Percentiles rank a stretch among this genome's conserved stretches.
phyloP scores from a whole-genome alignment of 805 yeast species.

The Sugiyamaella smithiae region DNA sequence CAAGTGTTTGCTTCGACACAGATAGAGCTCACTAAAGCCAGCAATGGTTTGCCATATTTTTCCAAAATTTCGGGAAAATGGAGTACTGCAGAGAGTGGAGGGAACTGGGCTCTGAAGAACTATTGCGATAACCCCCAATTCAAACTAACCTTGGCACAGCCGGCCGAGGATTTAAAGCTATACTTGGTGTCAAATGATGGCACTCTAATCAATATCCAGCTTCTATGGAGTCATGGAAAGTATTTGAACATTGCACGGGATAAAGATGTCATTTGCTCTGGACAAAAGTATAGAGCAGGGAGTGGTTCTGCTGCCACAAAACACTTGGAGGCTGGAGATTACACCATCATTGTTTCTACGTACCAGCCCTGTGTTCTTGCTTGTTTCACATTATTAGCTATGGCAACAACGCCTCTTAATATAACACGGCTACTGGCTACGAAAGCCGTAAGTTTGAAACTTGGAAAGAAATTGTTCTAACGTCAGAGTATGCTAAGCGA shows the following conservation, averaged over 20 bases:
- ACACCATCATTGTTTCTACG: slow-evolving; percentile 48
- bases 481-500: too few species aligned
- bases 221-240: slow-evolving; percentile 40
- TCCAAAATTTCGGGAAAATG: slow-evolving; percentile 42
- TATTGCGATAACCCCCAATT: slow-evolving; percentile 59
- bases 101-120: slow-evolving; percentile 48
- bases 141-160: slow-evolving; percentile 28
- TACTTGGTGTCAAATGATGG: slow-evolving; percentile 29
- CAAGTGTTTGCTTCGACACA: background rate
- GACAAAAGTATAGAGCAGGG: slow-evolving; percentile 37
- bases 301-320: slow-evolving; percentile 1
- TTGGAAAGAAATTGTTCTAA: background rate
- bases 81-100: slow-evolving; percentile 49
- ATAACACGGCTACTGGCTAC: slow-evolving; percentile 12
- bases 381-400: slow-evolving; percentile 36
- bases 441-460: slow-evolving; percentile 13
- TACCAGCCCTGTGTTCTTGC: slow-evolving; percentile 36
- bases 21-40: slow-evolving; percentile 35
- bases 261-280: slow-evolving; percentile 33
- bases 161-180: slow-evolving; percentile 12
- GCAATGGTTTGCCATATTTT: slow-evolving; percentile 24
- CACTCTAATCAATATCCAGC: slow-evolving; percentile 41
- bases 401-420: slow-evolving; percentile 11
- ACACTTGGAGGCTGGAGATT: slow-evolving; percentile 33
- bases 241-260: slow-evolving; percentile 31